Evolutionary conservation across 306 rosid genomes (phyloP).

Genomic region (Sesbania bispinosa): DNA sequence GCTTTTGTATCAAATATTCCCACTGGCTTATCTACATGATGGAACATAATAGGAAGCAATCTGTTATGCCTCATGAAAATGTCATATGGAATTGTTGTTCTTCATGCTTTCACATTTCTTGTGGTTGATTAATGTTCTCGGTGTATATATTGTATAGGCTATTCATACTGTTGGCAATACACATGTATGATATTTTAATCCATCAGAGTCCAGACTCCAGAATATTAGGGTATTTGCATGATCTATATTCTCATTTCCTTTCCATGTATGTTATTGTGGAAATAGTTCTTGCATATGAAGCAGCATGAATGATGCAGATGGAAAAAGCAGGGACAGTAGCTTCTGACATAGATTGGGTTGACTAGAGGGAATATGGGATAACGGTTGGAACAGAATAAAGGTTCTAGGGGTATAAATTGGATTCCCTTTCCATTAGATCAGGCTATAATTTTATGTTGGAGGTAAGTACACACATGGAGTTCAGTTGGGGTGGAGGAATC

Average conservation of each 20-base stretch:
- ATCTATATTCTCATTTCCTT: neutral
- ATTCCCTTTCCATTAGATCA: no score
- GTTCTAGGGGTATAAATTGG: no score
- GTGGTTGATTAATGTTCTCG: neutral
- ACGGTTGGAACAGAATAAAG: neutral
- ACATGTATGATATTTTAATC: neutral
- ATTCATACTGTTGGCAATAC: neutral
- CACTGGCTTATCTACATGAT: neutral
- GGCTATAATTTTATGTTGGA: no score
- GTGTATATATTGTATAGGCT: neutral
- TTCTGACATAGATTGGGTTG: neutral
- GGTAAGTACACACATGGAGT: neutral
- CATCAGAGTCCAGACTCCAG: no score
- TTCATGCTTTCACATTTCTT: neutral
- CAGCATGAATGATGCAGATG: neutral
- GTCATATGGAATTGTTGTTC: neutral
- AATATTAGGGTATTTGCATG: neutral
- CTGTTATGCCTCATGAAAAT: neutral
- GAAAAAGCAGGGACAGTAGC: neutral
- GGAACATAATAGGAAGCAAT: neutral
- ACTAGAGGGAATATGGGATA: neutral
- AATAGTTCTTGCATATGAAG: no score
- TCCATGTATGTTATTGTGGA: neutral
- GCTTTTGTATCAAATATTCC: neutral
- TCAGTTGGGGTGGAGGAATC: neutral